These are phyloP conservation scores for Tillandsia fasciculata DNA, from an alignment of 176 grass and related monocot genomes.

Conservation along the genomic window DNA sequence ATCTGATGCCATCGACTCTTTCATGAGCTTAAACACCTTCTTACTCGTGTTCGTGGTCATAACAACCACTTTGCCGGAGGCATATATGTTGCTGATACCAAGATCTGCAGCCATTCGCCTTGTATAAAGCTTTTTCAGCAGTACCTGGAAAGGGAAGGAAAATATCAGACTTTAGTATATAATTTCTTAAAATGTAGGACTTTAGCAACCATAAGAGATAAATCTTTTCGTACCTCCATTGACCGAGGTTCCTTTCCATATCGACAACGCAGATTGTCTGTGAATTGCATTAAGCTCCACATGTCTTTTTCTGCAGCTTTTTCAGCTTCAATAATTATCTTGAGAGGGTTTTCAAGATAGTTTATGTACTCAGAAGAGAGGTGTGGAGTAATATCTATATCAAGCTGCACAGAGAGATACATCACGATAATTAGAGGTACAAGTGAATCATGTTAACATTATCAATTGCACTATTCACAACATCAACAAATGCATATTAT, in stretches of 20 bases:
- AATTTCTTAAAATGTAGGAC: background rate
- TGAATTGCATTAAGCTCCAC: slow-evolving; percentile 83
- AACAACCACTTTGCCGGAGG: slow-evolving; percentile 54
- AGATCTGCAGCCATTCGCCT: slow-evolving; percentile 86
- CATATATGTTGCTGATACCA: slow-evolving; percentile 68
- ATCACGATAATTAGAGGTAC: background rate
- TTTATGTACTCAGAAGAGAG: slow-evolving; percentile 94
- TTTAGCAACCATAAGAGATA: slow-evolving; percentile 18
- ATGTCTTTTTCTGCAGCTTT: slow-evolving; percentile 77
- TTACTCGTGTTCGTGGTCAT: slow-evolving; percentile 81
- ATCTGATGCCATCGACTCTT: slow-evolving; percentile 69
- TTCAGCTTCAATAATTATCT: slow-evolving; percentile 77
- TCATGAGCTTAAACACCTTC: slow-evolving; percentile 84
- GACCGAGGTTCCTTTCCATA: slow-evolving; percentile 86
- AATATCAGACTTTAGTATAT: slow-evolving; percentile 9
- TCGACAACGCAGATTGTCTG: slow-evolving; percentile 54
- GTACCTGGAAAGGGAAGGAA: slow-evolving; percentile 43
- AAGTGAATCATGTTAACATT: background rate
- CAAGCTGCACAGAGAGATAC: slow-evolving; percentile 35
- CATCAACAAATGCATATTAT: slow-evolving; percentile 3
- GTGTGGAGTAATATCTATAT: slow-evolving; percentile 72
- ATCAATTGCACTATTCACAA: background rate
- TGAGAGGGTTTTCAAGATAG: slow-evolving; percentile 84
- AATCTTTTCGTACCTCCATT: slow-evolving; percentile 62
- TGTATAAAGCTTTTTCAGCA: slow-evolving; percentile 91